A percentile compares a stretch with the other conserved stretches of the same genome.
Evolutionary conservation across 257 asterid genomes (phyloP).

Genomic region (Ophiorrhiza pumila): DNA sequence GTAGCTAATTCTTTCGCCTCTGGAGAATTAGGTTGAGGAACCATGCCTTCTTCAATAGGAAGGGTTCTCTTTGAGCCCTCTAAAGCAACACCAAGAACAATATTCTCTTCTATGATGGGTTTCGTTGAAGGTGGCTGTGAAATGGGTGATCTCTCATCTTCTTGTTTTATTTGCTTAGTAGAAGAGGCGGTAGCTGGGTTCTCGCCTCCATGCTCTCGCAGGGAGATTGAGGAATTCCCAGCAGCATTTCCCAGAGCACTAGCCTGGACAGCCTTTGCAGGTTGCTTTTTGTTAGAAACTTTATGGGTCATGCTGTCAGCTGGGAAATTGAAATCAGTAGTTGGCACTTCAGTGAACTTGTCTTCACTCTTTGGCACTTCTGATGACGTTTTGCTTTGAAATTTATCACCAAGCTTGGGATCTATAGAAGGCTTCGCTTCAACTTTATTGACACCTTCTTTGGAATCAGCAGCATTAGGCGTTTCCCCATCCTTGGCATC

Average conservation of each 20-base stretch:
- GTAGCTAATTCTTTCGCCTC: conserved; percentile 59
- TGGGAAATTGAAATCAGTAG: conserved; percentile 28
- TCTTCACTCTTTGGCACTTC: conserved; percentile 31
- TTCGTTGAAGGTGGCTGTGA: conserved; percentile 43
- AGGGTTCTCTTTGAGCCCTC: conserved; percentile 96
- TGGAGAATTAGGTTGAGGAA: conserved; percentile 28
- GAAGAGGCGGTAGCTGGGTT: conserved; percentile 33
- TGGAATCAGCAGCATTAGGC: conserved; percentile 33
- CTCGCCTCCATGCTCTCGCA: conserved; percentile 30
- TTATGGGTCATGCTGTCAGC: conserved; percentile 21
- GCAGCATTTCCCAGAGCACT: not conserved
- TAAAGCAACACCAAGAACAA: conserved; percentile 94
- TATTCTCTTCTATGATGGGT: conserved; percentile 76
- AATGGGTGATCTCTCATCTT: conserved; percentile 31
- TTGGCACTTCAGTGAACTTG: conserved; percentile 36
- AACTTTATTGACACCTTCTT: conserved; percentile 33
- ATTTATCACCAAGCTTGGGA: conserved; percentile 37
- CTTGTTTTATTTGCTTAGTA: conserved; percentile 45
- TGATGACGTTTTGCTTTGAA: conserved; percentile 30
- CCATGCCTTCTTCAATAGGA: conserved; percentile 73
- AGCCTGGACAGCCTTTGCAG: conserved; percentile 41
- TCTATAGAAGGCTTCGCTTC: conserved; percentile 35
- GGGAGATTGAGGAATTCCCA: conserved; percentile 24
- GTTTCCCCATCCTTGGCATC: conserved; percentile 44
- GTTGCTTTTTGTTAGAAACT: conserved; percentile 31